Evolutionary conservation across 805 yeast genomes (phyloP).

Genomic region (Yarrowia bubula): DNA sequence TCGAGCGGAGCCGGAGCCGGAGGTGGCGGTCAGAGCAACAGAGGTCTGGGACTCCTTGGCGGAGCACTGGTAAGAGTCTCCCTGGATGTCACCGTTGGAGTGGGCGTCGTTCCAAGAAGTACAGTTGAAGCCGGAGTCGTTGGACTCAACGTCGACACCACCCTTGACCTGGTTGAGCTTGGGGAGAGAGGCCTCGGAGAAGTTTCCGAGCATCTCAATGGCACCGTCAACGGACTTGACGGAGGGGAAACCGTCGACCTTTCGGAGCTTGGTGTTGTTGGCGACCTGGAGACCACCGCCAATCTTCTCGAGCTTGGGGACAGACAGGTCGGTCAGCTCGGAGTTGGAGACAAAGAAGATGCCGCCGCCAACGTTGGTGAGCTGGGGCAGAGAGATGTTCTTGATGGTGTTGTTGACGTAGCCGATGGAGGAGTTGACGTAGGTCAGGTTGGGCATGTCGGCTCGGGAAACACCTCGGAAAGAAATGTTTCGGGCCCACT

Average conservation of each 20-base stretch:
- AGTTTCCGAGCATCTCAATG: slow-evolving; percentile 73
- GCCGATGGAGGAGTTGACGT: slow-evolving; percentile 79
- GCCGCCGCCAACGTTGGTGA: slow-evolving; percentile 73
- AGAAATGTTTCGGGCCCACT: slow-evolving; percentile 84
- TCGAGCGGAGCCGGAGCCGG: background rate
- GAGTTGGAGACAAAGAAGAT: slow-evolving; percentile 72
- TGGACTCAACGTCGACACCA: slow-evolving; percentile 80
- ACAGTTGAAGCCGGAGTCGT: slow-evolving; percentile 76
- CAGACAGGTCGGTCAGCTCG: slow-evolving; percentile 64
- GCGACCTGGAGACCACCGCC: slow-evolving; percentile 93
- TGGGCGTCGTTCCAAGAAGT: slow-evolving; percentile 66
- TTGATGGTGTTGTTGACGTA: slow-evolving; percentile 66
- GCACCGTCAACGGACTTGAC: slow-evolving; percentile 85
- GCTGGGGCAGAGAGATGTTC: slow-evolving; percentile 43
- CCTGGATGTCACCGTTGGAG: slow-evolving; percentile 79
- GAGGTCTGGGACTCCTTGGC: slow-evolving; percentile 33
- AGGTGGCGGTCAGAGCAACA: slow-evolving; percentile 20
- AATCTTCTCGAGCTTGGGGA: slow-evolving; percentile 65
- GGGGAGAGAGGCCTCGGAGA: slow-evolving; percentile 74
- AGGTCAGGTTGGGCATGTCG: slow-evolving; percentile 62
- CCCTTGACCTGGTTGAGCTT: slow-evolving; percentile 78
- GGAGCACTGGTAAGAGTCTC: slow-evolving; percentile 66
- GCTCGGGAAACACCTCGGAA: slow-evolving; percentile 77
- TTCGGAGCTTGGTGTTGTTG: slow-evolving; percentile 71
- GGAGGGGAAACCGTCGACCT: slow-evolving; percentile 70